phyloP scores from a whole-genome alignment of 2,329 filamentous ascomycete genomes.

The Cladosporium sp. region DNA sequence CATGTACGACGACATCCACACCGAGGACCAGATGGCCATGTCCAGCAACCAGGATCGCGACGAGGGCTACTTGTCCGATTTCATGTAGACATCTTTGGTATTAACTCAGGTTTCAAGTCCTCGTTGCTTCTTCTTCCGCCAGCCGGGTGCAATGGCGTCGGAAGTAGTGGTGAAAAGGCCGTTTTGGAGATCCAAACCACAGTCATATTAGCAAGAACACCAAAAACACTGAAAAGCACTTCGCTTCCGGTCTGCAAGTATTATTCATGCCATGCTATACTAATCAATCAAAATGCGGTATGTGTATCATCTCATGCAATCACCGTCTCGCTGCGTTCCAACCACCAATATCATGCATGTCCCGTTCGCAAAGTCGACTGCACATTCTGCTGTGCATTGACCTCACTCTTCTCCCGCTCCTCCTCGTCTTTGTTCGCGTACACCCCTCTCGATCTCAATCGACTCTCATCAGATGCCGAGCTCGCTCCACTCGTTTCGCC shows the following conservation, averaged over 20 bases:
- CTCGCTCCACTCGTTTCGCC: conserved; percentile 17
- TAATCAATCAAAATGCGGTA: no score
- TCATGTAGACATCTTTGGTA: conserved; percentile 55
- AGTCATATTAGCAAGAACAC: no score
- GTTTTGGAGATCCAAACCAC: no score
- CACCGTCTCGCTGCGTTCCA: no score
- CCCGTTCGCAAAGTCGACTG: background rate
- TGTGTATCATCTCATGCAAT: no score
- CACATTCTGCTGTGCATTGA: background rate
- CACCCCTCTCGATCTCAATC: conserved; percentile 10
- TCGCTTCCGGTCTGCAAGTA: no score
- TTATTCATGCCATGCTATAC: no score
- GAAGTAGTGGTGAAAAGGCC: no score
- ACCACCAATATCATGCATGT: background rate
- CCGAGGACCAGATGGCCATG: conserved; percentile 70
- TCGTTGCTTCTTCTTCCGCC: no score
- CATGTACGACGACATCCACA: conserved; percentile 89
- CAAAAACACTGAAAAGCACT: no score
- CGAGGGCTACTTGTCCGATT: conserved; percentile 80
- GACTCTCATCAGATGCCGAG: conserved; percentile 15
- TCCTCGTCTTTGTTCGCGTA: conserved; percentile 8
- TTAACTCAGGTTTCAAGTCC: no score
- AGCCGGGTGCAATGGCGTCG: no score
- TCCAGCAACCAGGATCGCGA: conserved; percentile 82
- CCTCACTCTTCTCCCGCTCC: background rate